Base-by-base conservation (phyloP, 2,329 filamentous ascomycete species). In the Xylariaceae sp. region DNA sequence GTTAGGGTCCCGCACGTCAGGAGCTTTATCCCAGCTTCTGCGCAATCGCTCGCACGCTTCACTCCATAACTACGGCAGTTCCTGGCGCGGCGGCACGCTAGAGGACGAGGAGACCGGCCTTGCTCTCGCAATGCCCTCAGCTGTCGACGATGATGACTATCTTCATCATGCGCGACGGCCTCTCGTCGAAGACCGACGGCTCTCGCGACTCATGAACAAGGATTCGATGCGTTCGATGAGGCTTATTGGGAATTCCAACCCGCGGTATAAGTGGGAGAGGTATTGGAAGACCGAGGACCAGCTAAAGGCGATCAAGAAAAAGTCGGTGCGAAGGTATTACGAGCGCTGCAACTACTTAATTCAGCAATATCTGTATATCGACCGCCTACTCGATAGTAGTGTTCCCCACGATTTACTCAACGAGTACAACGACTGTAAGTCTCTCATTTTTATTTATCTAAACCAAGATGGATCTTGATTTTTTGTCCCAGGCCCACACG, bases 311-410 rank as follows among this genome's bases (percentile, higher is more conserved):
- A 85, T 94, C 77, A 79, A 77, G 60, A n/a, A n/a, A n/a, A 86
- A 84, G 63, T 75, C 82, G n/a, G 67, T 94, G 78, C 86, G 90
- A 37, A 63, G 84, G 60, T 96, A 95, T 69, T 95, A 97, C 62
- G 85, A 94, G 71, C 82, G 88, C 35, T 92, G 84, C 62, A 97
- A 97, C 68, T 83, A 84, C 55, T 74, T 96, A 35, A 82, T 97
- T 48, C 87, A 93, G 64, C 86, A 95, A 64, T 97, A 96, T 64
- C 75, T 94, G 52, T 96, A 94, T 64, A 95, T 96, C 57, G 92
- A 96, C 67, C 81, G 85, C 42, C 74, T 97, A 45, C 77, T 97
- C 50, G 90, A 95, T 67, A 95, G 89, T 7, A 91, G 88, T 22
- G 79, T 95, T n/a, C 91, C 91, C 2, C 91, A 95, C 61, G 85